Percentiles rank a stretch among this genome's conserved stretches.
Conservation (phyloP, 495 filamentous ascomycete genomes). For the Hypoxylon perforatum region DNA sequence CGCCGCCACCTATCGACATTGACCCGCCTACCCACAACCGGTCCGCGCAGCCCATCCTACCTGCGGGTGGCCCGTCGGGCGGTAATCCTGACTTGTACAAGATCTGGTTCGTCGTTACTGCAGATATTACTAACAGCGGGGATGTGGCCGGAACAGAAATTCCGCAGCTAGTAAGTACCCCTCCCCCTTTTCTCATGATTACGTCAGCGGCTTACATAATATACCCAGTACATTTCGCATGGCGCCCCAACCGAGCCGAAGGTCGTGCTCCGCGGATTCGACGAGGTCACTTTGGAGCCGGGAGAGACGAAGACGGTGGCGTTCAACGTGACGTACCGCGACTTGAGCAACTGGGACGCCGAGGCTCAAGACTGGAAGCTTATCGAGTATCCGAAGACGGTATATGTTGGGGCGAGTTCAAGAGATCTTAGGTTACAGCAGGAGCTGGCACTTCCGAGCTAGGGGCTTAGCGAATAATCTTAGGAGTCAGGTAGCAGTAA, state of each 20-base stretch:
- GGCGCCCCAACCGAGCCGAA: conserved; percentile 74
- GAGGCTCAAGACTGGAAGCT: conserved; percentile 80
- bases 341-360: conserved; percentile 82
- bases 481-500: neutral
- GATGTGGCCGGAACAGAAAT: conserved; percentile 65
- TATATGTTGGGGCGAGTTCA: conserved; percentile 53
- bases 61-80: conserved; percentile 77
- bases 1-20: conserved; percentile 50
- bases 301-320: conserved; percentile 69
- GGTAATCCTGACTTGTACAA: conserved; percentile 73
- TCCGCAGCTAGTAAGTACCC: conserved; percentile 65
- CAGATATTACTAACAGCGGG: conserved; percentile 64
- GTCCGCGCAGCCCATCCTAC: conserved; percentile 73
- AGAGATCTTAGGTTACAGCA: conserved; percentile 44
- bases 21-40: conserved; percentile 71
- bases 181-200: neutral
- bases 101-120: conserved; percentile 57
- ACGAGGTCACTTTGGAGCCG: conserved; percentile 72
- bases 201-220: conserved; percentile 54
- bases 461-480: too few relatives aligned
- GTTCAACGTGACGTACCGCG: conserved; percentile 79
- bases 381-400: conserved; percentile 48
- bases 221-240: conserved; percentile 70
- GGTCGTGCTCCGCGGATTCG: conserved; percentile 79
- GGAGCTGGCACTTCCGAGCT: conserved; percentile 17